Conservation (phyloP, 192 early-diverging fungal species). For the Backusella morwellensis region DNA sequence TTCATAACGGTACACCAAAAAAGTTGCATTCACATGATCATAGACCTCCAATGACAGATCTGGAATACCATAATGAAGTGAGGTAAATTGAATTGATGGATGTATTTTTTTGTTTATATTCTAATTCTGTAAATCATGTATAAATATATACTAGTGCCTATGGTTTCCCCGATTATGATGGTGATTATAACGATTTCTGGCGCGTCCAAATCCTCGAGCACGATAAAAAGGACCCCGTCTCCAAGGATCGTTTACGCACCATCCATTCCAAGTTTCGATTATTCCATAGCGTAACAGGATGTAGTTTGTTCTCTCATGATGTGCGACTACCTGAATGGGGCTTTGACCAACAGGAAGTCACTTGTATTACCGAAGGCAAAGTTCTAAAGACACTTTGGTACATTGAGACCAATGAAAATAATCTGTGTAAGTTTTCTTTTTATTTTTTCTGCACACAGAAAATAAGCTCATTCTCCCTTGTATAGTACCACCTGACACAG, state of each 20-base stretch:
- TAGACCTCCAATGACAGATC: conserved; percentile 65
- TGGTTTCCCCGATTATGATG: conserved; percentile 67
- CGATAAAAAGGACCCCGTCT: conserved; percentile 49
- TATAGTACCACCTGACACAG: conserved; percentile 57
- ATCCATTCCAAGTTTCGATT: conserved; percentile 75
- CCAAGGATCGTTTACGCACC: conserved; percentile 60
- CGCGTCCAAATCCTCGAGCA: conserved; percentile 74
- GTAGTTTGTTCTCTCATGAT: conserved; percentile 84
- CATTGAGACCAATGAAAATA: conserved; percentile 66
- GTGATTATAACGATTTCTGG: conserved; percentile 95
- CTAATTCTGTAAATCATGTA: background rate
- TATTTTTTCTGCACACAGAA: background rate
- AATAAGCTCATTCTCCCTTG: background rate
- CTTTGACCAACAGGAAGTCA: conserved; percentile 91
- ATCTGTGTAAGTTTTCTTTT: conserved; percentile 32
- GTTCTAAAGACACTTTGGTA: conserved; percentile 75
- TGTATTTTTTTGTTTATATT: background rate
- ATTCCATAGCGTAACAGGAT: conserved; percentile 70
- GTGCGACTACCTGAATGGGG: conserved; percentile 91
- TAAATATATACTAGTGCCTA: conserved; percentile 44
- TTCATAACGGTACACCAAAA: conserved; percentile 59
- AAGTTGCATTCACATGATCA: conserved; percentile 72
- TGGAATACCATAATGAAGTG: conserved; percentile 78
- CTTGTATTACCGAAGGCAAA: conserved; percentile 86
- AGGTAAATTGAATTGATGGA: conserved; percentile 28